Percentiles rank a stretch among this genome's conserved stretches.
phyloP scores from a whole-genome alignment of 1,284 basidiomycete species.

The Apiotrichum brassicae region DNA sequence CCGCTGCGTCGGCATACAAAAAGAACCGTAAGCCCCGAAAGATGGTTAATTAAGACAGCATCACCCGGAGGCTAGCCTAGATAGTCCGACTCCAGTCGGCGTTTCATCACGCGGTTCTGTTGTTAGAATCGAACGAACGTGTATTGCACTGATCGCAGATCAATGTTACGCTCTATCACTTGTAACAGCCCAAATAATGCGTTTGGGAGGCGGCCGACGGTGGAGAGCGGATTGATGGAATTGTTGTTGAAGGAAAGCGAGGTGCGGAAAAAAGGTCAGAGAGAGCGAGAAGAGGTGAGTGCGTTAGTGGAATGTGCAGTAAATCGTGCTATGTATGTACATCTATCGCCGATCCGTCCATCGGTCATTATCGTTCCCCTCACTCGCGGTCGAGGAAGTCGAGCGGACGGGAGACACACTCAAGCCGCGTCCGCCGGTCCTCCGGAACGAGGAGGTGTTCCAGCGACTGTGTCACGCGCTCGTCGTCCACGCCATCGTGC shows the following conservation, averaged over 20 bases:
- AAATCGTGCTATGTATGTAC: neutral
- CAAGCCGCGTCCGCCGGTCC: conserved; percentile 29
- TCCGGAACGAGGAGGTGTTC: conserved; percentile 29
- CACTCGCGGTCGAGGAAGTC: conserved; percentile 36
- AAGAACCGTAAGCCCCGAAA: conserved; percentile 5
- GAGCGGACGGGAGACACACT: conserved; percentile 32
- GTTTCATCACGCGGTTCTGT: conserved; percentile 1
- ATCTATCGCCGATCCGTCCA: neutral
- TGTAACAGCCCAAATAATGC: too few relatives aligned
- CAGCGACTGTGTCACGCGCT: conserved; percentile 25
- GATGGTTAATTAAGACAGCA: conserved; percentile 6
- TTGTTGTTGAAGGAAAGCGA: too few relatives aligned
- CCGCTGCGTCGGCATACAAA: neutral
- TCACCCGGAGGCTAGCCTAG: conserved; percentile 5
- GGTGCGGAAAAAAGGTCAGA: too few relatives aligned
- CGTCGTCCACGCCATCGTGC: conserved; percentile 32
- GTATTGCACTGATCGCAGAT: too few relatives aligned
- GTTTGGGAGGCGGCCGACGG: too few relatives aligned
- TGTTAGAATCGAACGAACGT: conserved; percentile 1
- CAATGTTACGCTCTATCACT: conserved; percentile 3
- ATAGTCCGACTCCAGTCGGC: neutral
- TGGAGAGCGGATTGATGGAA: too few relatives aligned
- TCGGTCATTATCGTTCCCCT: neutral
- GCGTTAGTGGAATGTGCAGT: neutral
- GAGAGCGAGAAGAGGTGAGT: too few relatives aligned